Evolutionary conservation across 192 early-diverging fungal genomes (phyloP).

Genomic region (Coemansia sp.): DNA sequence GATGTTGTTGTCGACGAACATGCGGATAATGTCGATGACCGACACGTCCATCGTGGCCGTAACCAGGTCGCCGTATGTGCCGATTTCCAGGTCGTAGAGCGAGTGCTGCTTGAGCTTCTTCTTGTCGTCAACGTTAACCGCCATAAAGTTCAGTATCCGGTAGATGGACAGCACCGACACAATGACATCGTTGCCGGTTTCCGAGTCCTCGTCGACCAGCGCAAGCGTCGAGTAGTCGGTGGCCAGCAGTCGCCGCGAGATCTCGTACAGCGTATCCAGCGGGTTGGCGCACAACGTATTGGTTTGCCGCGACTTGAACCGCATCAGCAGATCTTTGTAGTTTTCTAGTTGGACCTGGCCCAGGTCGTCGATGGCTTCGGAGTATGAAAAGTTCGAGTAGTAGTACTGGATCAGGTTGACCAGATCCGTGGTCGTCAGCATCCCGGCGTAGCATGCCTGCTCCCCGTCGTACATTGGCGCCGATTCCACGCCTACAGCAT

Average conservation of each 20-base stretch:
- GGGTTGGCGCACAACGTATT: constrained; percentile 77
- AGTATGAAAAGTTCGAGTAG: constrained; percentile 74
- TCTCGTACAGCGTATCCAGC: constrained; percentile 80
- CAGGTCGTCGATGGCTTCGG: constrained; percentile 81
- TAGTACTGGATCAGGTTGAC: constrained; percentile 92
- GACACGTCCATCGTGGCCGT: constrained; percentile 75
- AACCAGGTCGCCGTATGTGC: constrained; percentile 79
- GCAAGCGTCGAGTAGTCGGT: constrained; percentile 85
- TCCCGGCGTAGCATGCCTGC: constrained; percentile 79
- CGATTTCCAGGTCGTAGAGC: constrained; percentile 76
- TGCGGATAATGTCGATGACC: constrained; percentile 84
- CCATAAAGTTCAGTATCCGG: constrained; percentile 83
- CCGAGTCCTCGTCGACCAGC: constrained; percentile 75
- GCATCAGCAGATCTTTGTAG: constrained; percentile 49
- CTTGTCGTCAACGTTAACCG: constrained; percentile 72
- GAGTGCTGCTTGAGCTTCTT: constrained; percentile 59
- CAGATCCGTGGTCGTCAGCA: constrained; percentile 96
- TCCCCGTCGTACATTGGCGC: constrained; percentile 87
- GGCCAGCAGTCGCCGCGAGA: constrained; percentile 72
- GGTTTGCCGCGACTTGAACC: constrained; percentile 47
- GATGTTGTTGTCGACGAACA: constrained; percentile 87
- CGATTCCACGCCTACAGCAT: constrained; percentile 76
- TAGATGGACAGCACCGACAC: constrained; percentile 88
- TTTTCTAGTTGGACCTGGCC: constrained; percentile 58
- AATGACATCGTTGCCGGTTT: constrained; percentile 75